Base-by-base conservation (phyloP, 805 yeast genomes). In the Cyberlindnera veronae region DNA sequence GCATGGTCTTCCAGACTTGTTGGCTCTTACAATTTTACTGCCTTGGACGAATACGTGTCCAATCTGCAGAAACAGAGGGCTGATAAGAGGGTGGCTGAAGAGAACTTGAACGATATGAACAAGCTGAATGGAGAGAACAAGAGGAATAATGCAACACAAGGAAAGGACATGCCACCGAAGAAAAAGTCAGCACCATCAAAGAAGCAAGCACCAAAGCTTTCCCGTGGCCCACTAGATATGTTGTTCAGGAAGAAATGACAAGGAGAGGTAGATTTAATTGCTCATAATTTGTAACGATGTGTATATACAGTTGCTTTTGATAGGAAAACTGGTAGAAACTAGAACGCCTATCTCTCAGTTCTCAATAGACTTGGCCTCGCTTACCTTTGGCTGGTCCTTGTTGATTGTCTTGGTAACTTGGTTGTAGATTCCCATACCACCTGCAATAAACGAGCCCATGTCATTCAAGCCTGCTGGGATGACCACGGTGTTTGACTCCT, bases 381-480 rank as follows among this genome's bases (percentile, higher is more conserved):
- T 45, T 9, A 32, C 22, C 31, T 39, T 30, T 17, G 38, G 7
- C 17, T 31, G n/a, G 10, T 35, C 20, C 9, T 23, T 34, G 10
- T 35, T 32, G 13, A 48, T 15, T n/a, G 44, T 32, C 34, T 58
- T 50, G 26, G 61, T 64, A 49, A 81, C 69, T 48, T 74, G 71
- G 49, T 81, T 74, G 62, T 74, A 83, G 48, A 86, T 82, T 32
- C 84, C 76, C 74, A 85, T 61, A 0, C 95, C 95, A 45, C 84
- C 71, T 24, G 89, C 86, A 63, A 86, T 81, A 67, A 82, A 72
- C 20, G 78, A 69, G 35, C 90, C 80, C 59, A 86, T 66, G 54
- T 86, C 89, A 48, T 84, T 81, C 58, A 86, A 63, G 41, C 81
- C 81, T 10, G 88, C 74, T 13, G 95, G 95, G 19, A 86, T 71